Percentiles rank a stretch among this genome's conserved stretches.
These are phyloP conservation scores for Echeveria elegans DNA, from an alignment of 164 flowering plant genomes.

Conservation along the genomic window DNA sequence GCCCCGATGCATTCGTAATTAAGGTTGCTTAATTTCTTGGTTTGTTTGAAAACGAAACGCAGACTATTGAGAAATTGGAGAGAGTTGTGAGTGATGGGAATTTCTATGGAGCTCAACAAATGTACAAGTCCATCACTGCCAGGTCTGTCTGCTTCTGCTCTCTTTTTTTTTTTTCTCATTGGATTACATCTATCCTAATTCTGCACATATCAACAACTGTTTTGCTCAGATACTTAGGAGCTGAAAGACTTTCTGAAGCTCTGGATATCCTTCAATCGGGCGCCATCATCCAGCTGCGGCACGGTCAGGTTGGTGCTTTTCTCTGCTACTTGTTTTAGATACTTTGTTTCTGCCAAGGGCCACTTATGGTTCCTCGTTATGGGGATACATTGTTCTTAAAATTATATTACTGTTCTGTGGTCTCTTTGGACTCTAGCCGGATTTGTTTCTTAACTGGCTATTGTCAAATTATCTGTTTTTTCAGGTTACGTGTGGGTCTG, in stretches of 20 bases:
- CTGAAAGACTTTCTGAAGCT: conserved; percentile 70
- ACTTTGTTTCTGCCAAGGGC: background rate
- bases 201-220: too few species aligned
- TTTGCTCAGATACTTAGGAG: conserved; percentile 51
- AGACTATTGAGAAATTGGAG: conserved; percentile 73
- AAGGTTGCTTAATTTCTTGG: background rate
- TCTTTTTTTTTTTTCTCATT: too few species aligned
- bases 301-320: conserved; percentile 54
- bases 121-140: conserved; percentile 74
- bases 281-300: conserved; percentile 68
- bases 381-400: too few species aligned
- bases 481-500: conserved; percentile 93
- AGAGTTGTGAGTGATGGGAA: conserved; percentile 56
- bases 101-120: conserved; percentile 86
- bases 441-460: background rate
- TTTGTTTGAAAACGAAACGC: conserved; percentile 14
- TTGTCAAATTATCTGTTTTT: background rate
- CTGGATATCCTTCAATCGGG: conserved; percentile 82
- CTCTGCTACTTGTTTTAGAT: background rate
- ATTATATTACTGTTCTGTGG: too few species aligned
- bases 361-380: background rate
- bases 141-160: too few species aligned
- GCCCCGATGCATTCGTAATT: background rate
- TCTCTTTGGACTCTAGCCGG: too few species aligned
- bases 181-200: too few species aligned